Evolutionary conservation across 1,284 basidiomycete species (phyloP).

Genomic region (Trametes versicolor): DNA sequence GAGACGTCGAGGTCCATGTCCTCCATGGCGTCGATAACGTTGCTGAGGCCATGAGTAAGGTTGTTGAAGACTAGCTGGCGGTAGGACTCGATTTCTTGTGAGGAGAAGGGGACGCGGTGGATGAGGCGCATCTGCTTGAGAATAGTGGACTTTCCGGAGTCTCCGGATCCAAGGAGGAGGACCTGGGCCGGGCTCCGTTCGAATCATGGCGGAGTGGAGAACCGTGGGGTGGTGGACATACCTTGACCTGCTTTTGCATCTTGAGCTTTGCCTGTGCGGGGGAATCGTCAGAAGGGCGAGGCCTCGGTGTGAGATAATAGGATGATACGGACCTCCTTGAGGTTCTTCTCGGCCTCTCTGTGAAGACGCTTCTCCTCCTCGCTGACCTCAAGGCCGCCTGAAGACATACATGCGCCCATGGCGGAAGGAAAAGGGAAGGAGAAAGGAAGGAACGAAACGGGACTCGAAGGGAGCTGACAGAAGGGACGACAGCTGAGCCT

Average conservation of each 20-base stretch:
- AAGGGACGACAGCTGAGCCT: slow-evolving; percentile 14
- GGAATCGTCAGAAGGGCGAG: background rate
- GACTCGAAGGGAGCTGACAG: slow-evolving; percentile 17
- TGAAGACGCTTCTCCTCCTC: slow-evolving; percentile 72
- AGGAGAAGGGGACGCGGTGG: slow-evolving; percentile 80
- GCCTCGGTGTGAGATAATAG: background rate
- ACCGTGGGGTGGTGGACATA: slow-evolving; percentile 43
- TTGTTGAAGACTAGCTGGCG: slow-evolving; percentile 94
- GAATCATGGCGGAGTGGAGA: slow-evolving; percentile 17
- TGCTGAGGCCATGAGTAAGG: slow-evolving; percentile 85
- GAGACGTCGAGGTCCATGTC: slow-evolving; percentile 83
- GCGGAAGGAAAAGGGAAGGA: slow-evolving; percentile 22
- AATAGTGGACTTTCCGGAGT: slow-evolving; percentile 93
- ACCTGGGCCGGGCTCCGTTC: slow-evolving; percentile 56
- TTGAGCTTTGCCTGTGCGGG: slow-evolving; percentile 67
- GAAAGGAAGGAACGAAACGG: slow-evolving; percentile 25
- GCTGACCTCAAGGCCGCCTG: slow-evolving; percentile 59
- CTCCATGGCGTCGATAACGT: slow-evolving; percentile 88
- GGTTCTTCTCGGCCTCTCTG: slow-evolving; percentile 71
- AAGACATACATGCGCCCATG: slow-evolving; percentile 85
- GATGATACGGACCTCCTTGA: slow-evolving; percentile 63
- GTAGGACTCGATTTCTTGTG: slow-evolving; percentile 81
- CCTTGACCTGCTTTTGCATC: slow-evolving; percentile 83
- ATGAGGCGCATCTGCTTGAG: slow-evolving; percentile 95
- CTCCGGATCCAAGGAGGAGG: slow-evolving; percentile 92